A percentile compares a stretch with the other conserved stretches of the same genome.
These are phyloP conservation scores for Ceratocystis alfenasii DNA, from an alignment of 2,329 filamentous ascomycete species.

Conservation along the genomic window DNA sequence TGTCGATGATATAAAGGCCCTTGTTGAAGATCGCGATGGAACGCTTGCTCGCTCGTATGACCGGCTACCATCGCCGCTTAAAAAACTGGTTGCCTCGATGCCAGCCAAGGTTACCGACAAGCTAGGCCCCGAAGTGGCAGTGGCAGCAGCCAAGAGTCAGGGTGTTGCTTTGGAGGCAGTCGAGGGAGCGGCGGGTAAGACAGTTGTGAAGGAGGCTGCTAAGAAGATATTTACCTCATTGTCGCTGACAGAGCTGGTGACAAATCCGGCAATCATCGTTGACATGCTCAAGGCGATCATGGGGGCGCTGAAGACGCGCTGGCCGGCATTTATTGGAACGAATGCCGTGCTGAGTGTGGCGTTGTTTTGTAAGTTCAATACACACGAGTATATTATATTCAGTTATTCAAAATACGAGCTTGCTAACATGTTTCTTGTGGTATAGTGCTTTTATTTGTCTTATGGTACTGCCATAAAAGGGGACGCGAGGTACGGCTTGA, in stretches of 20 bases:
- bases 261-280: slow-evolving; percentile 75
- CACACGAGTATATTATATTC: not conserved
- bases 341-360: slow-evolving; percentile 86
- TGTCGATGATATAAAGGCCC: slow-evolving; percentile 66
- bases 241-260: slow-evolving; percentile 65
- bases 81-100: slow-evolving; percentile 75
- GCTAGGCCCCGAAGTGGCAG: slow-evolving; percentile 70
- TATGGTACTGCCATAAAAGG: slow-evolving; percentile 98
- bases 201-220: slow-evolving; percentile 48
- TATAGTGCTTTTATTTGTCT: slow-evolving; percentile 73
- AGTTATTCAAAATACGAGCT: not conserved
- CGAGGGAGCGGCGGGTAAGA: slow-evolving; percentile 34
- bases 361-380: slow-evolving; percentile 56
- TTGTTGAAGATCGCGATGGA: slow-evolving; percentile 50
- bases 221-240: slow-evolving; percentile 58
- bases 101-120: slow-evolving; percentile 68
- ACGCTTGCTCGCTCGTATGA: slow-evolving; percentile 49
- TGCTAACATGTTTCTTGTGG: slow-evolving; percentile 9
- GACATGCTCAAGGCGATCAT: slow-evolving; percentile 82
- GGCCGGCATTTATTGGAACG: slow-evolving; percentile 82
- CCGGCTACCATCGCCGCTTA: slow-evolving; percentile 62
- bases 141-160: slow-evolving; percentile 63
- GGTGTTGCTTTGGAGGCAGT: slow-evolving; percentile 41
- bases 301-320: slow-evolving; percentile 72
- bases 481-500: slow-evolving; percentile 74